Base-by-base conservation (phyloP, 148 eudicot species). In the Simmondsia chinensis region DNA sequence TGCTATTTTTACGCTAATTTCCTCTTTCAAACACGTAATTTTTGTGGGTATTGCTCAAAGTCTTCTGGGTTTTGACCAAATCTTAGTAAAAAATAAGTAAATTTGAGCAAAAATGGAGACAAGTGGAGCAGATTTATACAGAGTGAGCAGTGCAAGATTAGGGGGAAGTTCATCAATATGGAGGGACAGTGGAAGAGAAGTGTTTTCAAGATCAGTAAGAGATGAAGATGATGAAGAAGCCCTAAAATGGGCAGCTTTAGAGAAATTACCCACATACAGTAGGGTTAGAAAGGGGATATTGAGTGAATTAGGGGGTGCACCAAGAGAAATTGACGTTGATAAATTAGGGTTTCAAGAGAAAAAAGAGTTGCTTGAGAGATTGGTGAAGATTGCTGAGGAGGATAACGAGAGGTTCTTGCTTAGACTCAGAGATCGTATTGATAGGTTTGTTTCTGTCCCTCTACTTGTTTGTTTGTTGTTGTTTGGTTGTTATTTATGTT, bases 201-300 rank as follows among this genome's bases (percentile, higher is more conserved):
- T 76, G 2, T 81, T 81, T 50, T 68, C 83, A 2, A 47, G 40
- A 19, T 76, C 83, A 8, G 55, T 57, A 3, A 12, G 58, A 6
- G 83, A 69, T 2, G 83, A 70, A 51, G 82, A 86, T 26, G 95
- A 86, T 44, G 96, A 86, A 59, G 96, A 86, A 31, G 91, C 96
- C 5, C 52, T 86, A 0, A 75, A 66, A 43, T 86, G 96, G 96
- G 87, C 96, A 22, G 96, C 96, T 1, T 44, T 86, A n/a, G 93
- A 86, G 60, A 86, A 66, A 37, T 66, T 82, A 10, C 93, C 96
- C 0, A 86, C 93, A 2, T 70, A 86, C 55, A 68, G 56, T 34
- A 65, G 93, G 5, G 48, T 86, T 10, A 61, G 73, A 39, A 73
- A 80, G 59, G 93, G 96, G 5, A 62, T 86, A 9, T 51, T 86